phyloP scores from a whole-genome alignment of 768 basidiomycete species.

The Suillus lakei region DNA sequence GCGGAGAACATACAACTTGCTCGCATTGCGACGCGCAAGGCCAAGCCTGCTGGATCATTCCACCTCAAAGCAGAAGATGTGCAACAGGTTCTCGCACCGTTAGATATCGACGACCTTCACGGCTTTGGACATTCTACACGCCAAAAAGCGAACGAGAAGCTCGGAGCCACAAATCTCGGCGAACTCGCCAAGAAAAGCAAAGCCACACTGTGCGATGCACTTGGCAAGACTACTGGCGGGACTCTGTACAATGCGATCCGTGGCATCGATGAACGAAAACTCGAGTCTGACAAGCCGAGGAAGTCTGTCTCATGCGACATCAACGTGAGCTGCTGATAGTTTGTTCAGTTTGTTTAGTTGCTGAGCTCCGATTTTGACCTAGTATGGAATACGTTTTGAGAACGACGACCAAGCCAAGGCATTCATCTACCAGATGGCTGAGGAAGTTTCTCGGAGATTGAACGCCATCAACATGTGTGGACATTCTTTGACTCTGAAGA shows the following conservation, averaged over 20 bases:
- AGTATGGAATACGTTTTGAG: slow-evolving; percentile 97
- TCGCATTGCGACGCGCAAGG: slow-evolving; percentile 86
- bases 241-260: slow-evolving; percentile 83
- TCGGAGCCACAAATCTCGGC: slow-evolving; percentile 71
- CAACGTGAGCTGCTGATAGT: slow-evolving; percentile 61
- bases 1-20: slow-evolving; percentile 92
- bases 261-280: slow-evolving; percentile 79
- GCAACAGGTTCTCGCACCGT: slow-evolving; percentile 58
- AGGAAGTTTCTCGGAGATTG: slow-evolving; percentile 76
- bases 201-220: slow-evolving; percentile 62
- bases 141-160: slow-evolving; percentile 81
- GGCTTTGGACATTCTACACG: slow-evolving; percentile 82
- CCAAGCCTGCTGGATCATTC: slow-evolving; percentile 89
- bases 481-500: slow-evolving; percentile 78
- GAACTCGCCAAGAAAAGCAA: slow-evolving; percentile 71
- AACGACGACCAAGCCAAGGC: slow-evolving; percentile 78
- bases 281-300: slow-evolving; percentile 85
- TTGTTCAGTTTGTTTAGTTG: not conserved
- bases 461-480: slow-evolving; percentile 72
- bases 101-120: slow-evolving; percentile 81
- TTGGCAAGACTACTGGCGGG: slow-evolving; percentile 85
- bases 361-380: slow-evolving; percentile 12
- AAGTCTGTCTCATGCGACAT: slow-evolving; percentile 95
- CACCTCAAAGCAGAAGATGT: slow-evolving; percentile 67
- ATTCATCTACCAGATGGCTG: slow-evolving; percentile 78